Evolutionary conservation across 2,329 filamentous ascomycete species (phyloP), one percentile per base, ranked within the genome.

Genomic region (Leptographium radiaticola): DNA sequence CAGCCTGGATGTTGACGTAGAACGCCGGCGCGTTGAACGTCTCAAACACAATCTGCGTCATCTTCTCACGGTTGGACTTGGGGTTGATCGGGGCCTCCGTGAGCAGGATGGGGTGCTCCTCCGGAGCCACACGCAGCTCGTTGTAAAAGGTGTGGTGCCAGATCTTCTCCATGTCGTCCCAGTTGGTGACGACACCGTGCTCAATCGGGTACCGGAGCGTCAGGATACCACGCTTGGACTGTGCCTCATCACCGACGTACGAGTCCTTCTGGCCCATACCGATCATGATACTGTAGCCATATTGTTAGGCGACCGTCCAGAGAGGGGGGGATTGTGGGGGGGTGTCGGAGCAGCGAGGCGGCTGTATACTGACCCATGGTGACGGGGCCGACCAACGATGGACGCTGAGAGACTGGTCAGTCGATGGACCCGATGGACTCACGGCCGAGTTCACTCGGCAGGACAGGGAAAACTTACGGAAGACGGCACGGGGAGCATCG

Each of bases 81-180:
- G 93, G 93, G 86, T 98, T 98, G 86, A 98, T 97, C 66, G 93
- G 93, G 67, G 93, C 93, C 81, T 98, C 93, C 66, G 93, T 98
- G 74, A 98, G 83, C 71, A 98, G 84, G 72, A 97, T 90, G 67
- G 93, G 93, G 84, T 98, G 93, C 86, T 98, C 93, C 83, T 98
- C 93, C 67, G 93, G 93, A 67, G 93, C 93, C 63, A 98, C 93
- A 91, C 93, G 91, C 71, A 98, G 83, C 83, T 98, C 93, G 80
- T 98, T 98, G 88, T 97, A 98, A 84, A 98, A 98, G 71, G 93
- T 97, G 88, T 98, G 93, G 77, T 98, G 93, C 93, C 93, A 98
- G 68, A 98, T 97, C 86, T 97, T 97, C 83, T 97, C 93, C 93
- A 97, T 97, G 76, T 97, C 93, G 75, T 98, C 93, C 93, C 93